Conservation (phyloP, 208 protist species). For the Trypanosoma boissoni region DNA sequence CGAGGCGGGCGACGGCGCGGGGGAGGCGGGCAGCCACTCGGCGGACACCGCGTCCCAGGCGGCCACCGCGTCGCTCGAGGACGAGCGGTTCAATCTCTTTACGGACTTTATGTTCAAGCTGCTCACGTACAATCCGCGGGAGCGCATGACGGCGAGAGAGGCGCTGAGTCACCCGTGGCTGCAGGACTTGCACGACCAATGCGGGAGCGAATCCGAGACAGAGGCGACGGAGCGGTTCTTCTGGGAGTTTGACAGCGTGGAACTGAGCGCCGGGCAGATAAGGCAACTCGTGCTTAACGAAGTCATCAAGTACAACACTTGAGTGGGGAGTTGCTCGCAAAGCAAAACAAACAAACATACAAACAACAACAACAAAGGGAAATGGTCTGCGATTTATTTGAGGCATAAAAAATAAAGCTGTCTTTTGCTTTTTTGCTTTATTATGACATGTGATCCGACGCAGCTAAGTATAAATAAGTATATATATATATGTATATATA, state of each 20-base stretch:
- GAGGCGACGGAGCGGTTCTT: slow-evolving; percentile 38
- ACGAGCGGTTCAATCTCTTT: slow-evolving; percentile 59
- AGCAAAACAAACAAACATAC: too few relatives aligned
- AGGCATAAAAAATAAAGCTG: too few relatives aligned
- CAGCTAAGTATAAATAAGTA: too few relatives aligned
- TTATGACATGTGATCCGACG: too few relatives aligned
- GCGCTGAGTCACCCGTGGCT: slow-evolving; percentile 87
- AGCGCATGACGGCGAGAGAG: slow-evolving; percentile 93
- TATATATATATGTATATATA: too few relatives aligned
- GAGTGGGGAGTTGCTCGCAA: too few relatives aligned
- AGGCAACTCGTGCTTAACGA: slow-evolving; percentile 64
- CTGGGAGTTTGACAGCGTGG: slow-evolving; percentile 46
- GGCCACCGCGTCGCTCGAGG: slow-evolving; percentile 1
- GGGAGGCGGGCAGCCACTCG: background rate
- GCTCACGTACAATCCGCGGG: slow-evolving; percentile 91
- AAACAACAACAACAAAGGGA: too few relatives aligned
- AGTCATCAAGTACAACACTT: slow-evolving; percentile 30
- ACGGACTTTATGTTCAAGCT: slow-evolving; percentile 88
- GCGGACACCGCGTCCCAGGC: background rate
- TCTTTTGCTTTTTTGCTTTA: too few relatives aligned
- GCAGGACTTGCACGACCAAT: slow-evolving; percentile 36
- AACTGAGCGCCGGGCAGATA: slow-evolving; percentile 41
- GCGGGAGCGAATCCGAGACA: slow-evolving; percentile 29
- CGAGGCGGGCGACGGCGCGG: slow-evolving; percentile 18
- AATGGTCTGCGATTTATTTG: too few relatives aligned